Evolutionary conservation across 2,329 filamentous ascomycete genomes (phyloP), one percentile per base, ranked within the genome.

Genomic region (Zelopaecilomyces penicillatus): DNA sequence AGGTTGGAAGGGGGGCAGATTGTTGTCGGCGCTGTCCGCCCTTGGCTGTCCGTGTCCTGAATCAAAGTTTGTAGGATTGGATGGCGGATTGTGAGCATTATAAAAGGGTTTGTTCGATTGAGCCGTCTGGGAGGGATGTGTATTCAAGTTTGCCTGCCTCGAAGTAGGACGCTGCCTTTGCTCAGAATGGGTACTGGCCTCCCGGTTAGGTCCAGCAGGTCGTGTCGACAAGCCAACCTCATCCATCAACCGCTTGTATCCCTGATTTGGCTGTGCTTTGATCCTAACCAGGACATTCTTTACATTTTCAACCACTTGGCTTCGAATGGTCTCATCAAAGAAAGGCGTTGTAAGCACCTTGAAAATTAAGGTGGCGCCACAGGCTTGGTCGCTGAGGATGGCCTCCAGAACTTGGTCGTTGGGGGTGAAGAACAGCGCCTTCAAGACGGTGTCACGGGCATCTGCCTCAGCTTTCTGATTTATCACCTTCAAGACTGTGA

Each of bases 171-270:
- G 73, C 56, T 74, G 73, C 34, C 76, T 69, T 43, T 77, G 73
- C 45, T 71, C 71, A 33, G 65, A 59, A 19, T 66, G 63, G 46
- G 68, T 65, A 52, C 64, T 65, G 47, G 67, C 65, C 44, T 69
- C 71, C 36, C 71, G 68, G 43, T 59, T 64, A 33, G 65, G 62
- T 26, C 66, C 66, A 8, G 67, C 63, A 32, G 66, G 77, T 37
- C 81, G 70, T 29, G 80, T 84, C 5, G 91, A 94, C 33, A 98
- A 70, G 48, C 91, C 90, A 54, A 98, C 93, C 63, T 98, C 93
- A 58, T 98, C 93, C 93, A 98, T 98, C 48, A 98, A 70, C 43
- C 93, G 85, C 75, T 97, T 98, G 71, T 98, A 98, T 42, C 93
- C 93, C 67, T 97, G 93, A 50, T 83, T 85, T 11, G 93, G 88